Conservation (phyloP, 2,329 filamentous ascomycete genomes). For the Ustulina deusta region DNA sequence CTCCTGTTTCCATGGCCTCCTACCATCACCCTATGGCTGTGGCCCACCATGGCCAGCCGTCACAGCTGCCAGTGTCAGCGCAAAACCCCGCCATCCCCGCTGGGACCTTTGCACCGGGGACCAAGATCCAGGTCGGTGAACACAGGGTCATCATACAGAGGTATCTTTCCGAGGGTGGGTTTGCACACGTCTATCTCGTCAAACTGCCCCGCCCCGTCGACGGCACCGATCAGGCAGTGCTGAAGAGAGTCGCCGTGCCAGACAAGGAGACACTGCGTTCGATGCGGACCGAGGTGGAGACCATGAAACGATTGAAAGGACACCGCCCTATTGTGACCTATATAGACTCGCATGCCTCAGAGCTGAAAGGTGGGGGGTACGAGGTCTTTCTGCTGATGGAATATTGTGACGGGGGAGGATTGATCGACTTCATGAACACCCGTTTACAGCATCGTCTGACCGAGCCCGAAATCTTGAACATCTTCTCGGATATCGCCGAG, state of each 20-base stretch:
- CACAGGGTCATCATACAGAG: slow-evolving; percentile 96
- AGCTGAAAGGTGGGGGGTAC: slow-evolving; percentile 91
- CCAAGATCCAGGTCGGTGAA: slow-evolving; percentile 94
- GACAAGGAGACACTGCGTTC: slow-evolving; percentile 94
- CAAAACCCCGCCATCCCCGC: slow-evolving; percentile 64
- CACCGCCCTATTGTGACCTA: slow-evolving; percentile 97
- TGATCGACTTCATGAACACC: slow-evolving; percentile 99
- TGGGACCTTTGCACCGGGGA: slow-evolving; percentile 91
- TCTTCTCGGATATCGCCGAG: slow-evolving; percentile 95
- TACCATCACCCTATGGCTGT: slow-evolving; percentile 47
- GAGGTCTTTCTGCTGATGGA: slow-evolving; percentile 99
- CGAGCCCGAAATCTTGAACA: slow-evolving; percentile 96
- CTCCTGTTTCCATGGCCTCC: slow-evolving; percentile 45
- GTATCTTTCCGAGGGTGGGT: slow-evolving; percentile 97
- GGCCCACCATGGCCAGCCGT: slow-evolving; percentile 54
- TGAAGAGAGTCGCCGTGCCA: slow-evolving; percentile 95
- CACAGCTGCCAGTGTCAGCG: slow-evolving; percentile 50
- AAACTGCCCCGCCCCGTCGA: slow-evolving; percentile 82
- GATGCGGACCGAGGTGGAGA: slow-evolving; percentile 99
- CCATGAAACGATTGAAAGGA: slow-evolving; percentile 99
- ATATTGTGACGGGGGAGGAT: slow-evolving; percentile 90
- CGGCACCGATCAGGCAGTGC: slow-evolving; percentile 83
- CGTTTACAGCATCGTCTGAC: slow-evolving; percentile 94
- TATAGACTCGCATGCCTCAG: slow-evolving; percentile 97
- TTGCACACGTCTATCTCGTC: slow-evolving; percentile 98